Evolutionary conservation across 768 basidiomycete genomes (phyloP).

Genomic region (Trametes sanguinea): DNA sequence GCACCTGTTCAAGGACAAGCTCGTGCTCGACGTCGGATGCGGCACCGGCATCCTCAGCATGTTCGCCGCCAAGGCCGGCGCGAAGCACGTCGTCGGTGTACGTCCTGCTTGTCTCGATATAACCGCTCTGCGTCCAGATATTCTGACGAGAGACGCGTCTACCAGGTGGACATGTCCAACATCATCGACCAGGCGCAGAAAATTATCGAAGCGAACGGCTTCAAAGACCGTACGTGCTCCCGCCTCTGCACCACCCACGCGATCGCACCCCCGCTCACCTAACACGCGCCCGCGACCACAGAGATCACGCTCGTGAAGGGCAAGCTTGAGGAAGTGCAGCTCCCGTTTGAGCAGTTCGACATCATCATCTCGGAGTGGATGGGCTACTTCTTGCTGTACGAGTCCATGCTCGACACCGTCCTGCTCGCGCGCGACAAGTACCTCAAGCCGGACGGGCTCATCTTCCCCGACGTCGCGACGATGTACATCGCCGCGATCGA

Average conservation of each 20-base stretch:
- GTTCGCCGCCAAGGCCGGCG: constrained; percentile 97
- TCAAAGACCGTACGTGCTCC: constrained; percentile 81
- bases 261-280: background rate
- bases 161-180: constrained; percentile 98
- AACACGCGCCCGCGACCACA: constrained; percentile 32
- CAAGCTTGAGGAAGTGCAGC: constrained; percentile 90
- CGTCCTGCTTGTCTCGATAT: constrained; percentile 31
- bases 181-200: constrained; percentile 99
- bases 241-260: background rate
- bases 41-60: constrained; percentile 98
- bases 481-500: constrained; percentile 96
- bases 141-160: background rate
- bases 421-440: constrained; percentile 96
- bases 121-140: background rate
- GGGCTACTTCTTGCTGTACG: constrained; percentile 99
- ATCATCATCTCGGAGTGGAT: constrained; percentile 99
- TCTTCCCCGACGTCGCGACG: constrained; percentile 95
- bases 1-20: constrained; percentile 96
- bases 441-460: constrained; percentile 84
- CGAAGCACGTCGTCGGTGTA: constrained; percentile 91
- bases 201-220: constrained; percentile 95
- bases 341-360: constrained; percentile 91
- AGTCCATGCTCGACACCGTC: constrained; percentile 99
- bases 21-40: constrained; percentile 96
- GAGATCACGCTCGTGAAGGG: constrained; percentile 96